Evolutionary conservation across 768 basidiomycete genomes (phyloP), one percentile per base, ranked within the genome.

Genomic region (Gyrodon lividus): DNA sequence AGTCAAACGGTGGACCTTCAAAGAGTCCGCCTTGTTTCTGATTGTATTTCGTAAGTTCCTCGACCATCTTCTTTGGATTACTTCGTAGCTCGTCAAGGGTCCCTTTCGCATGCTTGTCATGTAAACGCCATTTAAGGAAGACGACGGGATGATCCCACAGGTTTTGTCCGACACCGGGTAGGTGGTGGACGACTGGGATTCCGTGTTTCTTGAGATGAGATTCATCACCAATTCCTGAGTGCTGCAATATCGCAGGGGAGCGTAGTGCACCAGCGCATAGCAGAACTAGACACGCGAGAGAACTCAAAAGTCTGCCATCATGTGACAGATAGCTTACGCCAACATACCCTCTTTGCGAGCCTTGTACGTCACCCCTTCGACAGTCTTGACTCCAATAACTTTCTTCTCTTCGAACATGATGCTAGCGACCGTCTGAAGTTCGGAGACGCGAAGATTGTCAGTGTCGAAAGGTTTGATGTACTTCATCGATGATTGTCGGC

Each of bases 221-320:
- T 10, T 9, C 16, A 8, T 43, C 42, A 8, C 42, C 42, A n/a
- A 43, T 43, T 2, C 42, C 42, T 0, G 42, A 43, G 26, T n/a
- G 42, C n/a, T 43, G 42, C 26, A 43, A n/a, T 43, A 43, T 30
- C 22, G 42, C 42, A 43, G 42, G 42, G 42, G 42, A 43, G 28
- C 42, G 42, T 9, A 43, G 14, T 23, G 24, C 42, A n/a, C 42
- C 42, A 5, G 42, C 42, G 6, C 42, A 43, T 22, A 43, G 24
- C 6, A 43, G 26, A 43, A 43, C 42, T 43, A 19, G 13, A 31
- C 30, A 19, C 16, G 35, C 35, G 17, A n/a, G n/a, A 19, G 35
- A 37, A 19, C 35, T 19, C 35, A 10, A 37, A 37, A n/a, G 16
- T 35, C 34, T 13, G 8, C 7, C 9, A 6, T 8, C 42, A 28